A percentile compares a stretch with the other conserved stretches of the same genome.
phyloP scores from a whole-genome alignment of 2,329 filamentous ascomycete genomes.

The Bretziella fagacearum region DNA sequence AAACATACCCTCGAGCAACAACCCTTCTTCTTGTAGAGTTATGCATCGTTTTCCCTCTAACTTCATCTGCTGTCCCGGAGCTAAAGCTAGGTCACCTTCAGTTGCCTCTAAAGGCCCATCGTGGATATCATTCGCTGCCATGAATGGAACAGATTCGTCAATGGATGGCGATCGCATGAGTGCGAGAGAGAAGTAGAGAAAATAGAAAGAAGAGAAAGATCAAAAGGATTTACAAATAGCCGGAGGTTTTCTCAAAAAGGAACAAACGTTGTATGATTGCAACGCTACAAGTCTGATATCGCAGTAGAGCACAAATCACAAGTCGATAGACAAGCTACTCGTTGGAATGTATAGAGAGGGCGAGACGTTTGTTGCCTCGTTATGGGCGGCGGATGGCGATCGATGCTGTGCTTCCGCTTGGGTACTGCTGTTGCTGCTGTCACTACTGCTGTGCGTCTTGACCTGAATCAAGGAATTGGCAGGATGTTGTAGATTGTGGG shows the following conservation, averaged over 20 bases:
- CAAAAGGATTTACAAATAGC: not conserved
- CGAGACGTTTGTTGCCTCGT: not conserved
- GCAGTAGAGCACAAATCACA: too few species aligned
- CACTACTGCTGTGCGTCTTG: too few species aligned
- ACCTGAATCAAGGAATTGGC: not conserved
- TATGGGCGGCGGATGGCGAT: not conserved
- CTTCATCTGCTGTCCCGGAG: slow-evolving; percentile 14
- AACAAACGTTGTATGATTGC: not conserved
- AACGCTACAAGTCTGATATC: not conserved
- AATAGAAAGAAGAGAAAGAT: not conserved
- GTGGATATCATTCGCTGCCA: slow-evolving; percentile 9
- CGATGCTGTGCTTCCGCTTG: not conserved
- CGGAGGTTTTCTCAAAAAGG: not conserved
- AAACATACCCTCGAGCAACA: slow-evolving; percentile 1
- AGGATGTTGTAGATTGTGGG: not conserved
- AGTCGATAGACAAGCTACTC: too few species aligned
- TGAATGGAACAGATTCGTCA: slow-evolving; percentile 12
- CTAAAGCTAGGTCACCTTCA: slow-evolving; percentile 11
- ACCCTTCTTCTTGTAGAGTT: not conserved
- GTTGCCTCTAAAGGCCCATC: slow-evolving; percentile 15
- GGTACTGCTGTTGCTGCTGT: not conserved
- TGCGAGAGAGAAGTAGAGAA: not conserved
- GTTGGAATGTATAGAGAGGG: too few species aligned
- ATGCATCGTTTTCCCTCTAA: slow-evolving; percentile 17
- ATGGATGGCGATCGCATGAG: slow-evolving; percentile 6